Evolutionary conservation across 164 flowering plant genomes (phyloP).

Genomic region (Dillenia turbinata): DNA sequence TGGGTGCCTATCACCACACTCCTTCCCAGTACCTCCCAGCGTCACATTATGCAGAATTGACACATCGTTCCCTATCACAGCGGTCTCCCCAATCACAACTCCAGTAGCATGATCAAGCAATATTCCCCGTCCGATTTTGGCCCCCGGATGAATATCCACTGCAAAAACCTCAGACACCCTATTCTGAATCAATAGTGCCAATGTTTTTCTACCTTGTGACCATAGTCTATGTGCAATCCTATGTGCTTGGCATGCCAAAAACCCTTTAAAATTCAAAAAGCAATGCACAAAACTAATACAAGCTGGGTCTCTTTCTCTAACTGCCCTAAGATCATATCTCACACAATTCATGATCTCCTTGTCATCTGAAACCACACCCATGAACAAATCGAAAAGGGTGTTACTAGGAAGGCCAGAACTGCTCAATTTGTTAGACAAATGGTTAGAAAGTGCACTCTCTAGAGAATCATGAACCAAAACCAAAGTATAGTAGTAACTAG

Average conservation of each 20-base stretch:
- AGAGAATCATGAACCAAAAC: slow-evolving; percentile 46
- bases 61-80: slow-evolving; percentile 66
- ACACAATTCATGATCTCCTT: slow-evolving; percentile 36
- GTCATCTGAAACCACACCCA: slow-evolving; percentile 30
- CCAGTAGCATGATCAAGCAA: slow-evolving; percentile 82
- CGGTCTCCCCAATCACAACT: slow-evolving; percentile 71
- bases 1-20: slow-evolving; percentile 66
- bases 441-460: slow-evolving; percentile 47
- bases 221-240: slow-evolving; percentile 62
- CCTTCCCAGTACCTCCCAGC: slow-evolving; percentile 76
- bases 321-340: slow-evolving; percentile 49
- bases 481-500: slow-evolving; percentile 38
- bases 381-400: slow-evolving; percentile 50
- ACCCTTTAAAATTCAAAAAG: slow-evolving; percentile 71
- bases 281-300: slow-evolving; percentile 64
- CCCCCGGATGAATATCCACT: slow-evolving; percentile 82
- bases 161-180: slow-evolving; percentile 68
- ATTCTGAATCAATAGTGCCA: slow-evolving; percentile 62
- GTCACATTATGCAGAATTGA: slow-evolving; percentile 77
- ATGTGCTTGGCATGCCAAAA: slow-evolving; percentile 63
- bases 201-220: slow-evolving; percentile 41
- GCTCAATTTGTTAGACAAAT: slow-evolving; percentile 42
- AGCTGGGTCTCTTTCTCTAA: slow-evolving; percentile 67
- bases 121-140: slow-evolving; percentile 66
- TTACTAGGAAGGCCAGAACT: slow-evolving; percentile 31